Evolutionary conservation across 768 basidiomycete genomes (phyloP).

Genomic region (Hericium coralloides): DNA sequence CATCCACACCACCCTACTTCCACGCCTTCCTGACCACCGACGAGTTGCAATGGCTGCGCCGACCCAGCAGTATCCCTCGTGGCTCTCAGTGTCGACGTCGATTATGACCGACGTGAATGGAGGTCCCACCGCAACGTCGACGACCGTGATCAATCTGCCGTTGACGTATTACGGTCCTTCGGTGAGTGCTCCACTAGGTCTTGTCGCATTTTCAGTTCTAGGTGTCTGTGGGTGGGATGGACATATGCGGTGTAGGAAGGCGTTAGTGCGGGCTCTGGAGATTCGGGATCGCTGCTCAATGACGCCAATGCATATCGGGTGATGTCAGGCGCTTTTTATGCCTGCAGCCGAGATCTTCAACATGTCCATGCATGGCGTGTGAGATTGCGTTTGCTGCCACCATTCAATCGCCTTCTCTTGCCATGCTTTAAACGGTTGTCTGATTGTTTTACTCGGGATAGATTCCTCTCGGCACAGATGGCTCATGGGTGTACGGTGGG

Average conservation of each 20-base stretch:
- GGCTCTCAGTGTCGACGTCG: slow-evolving; percentile 54
- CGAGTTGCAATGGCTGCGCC: slow-evolving; percentile 41
- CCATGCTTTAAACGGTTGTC: background rate
- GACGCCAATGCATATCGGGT: too few species aligned
- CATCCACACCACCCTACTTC: background rate
- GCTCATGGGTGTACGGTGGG: slow-evolving; percentile 68
- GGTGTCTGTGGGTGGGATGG: background rate
- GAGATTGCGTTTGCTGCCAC: too few species aligned
- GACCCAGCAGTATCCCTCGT: slow-evolving; percentile 62
- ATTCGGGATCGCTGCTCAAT: too few species aligned
- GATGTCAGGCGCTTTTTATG: too few species aligned
- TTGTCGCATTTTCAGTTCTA: background rate
- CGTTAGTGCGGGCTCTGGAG: too few species aligned
- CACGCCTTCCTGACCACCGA: background rate
- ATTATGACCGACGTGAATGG: slow-evolving; percentile 46
- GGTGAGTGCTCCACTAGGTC: slow-evolving; percentile 37
- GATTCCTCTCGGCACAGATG: slow-evolving; percentile 63
- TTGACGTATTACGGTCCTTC: slow-evolving; percentile 79
- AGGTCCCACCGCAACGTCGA: slow-evolving; percentile 44
- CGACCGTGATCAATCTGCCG: slow-evolving; percentile 51
- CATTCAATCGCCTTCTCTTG: background rate
- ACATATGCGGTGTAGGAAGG: too few species aligned
- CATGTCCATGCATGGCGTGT: too few species aligned
- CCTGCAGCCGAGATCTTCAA: too few species aligned
- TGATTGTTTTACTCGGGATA: slow-evolving; percentile 19